A percentile compares a stretch with the other conserved stretches of the same genome.
phyloP scores from a whole-genome alignment of 306 rosid species.

The Cucumis melo region DNA sequence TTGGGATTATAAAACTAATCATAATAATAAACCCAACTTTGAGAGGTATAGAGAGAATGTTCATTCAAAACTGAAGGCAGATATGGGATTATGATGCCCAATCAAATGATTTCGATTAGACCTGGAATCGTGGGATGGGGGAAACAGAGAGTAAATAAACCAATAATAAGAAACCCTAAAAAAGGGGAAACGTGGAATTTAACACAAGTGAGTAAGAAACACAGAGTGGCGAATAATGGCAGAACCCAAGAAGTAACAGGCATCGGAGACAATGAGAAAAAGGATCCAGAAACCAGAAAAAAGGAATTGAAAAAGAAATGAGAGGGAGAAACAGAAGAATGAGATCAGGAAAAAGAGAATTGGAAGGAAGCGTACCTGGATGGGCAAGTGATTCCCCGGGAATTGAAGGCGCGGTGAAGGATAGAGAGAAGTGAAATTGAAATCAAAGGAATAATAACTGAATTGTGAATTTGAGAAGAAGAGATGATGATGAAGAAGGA shows the following conservation, averaged over 20 bases:
- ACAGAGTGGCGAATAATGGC: background rate
- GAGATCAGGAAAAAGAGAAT: constrained; percentile 1
- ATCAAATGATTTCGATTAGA: background rate
- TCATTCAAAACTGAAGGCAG: background rate
- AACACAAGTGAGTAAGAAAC: background rate
- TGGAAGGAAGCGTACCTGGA: background rate
- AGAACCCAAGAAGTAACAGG: background rate
- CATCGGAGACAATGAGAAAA: background rate
- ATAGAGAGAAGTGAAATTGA: background rate
- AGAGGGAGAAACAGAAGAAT: background rate
- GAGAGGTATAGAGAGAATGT: background rate
- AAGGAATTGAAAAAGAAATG: background rate
- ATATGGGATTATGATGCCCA: background rate
- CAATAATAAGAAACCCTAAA: background rate
- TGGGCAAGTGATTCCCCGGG: background rate
- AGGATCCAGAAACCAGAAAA: background rate
- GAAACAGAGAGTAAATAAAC: background rate
- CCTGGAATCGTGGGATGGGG: no score
- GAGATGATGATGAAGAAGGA: background rate
- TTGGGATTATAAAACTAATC: background rate
- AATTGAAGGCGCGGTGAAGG: background rate
- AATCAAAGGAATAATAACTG: background rate
- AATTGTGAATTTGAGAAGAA: background rate
- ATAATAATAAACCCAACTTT: background rate
- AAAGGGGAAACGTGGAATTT: background rate